Base-by-base conservation (phyloP, 768 basidiomycete species). In the Naganishia randhawae region DNA sequence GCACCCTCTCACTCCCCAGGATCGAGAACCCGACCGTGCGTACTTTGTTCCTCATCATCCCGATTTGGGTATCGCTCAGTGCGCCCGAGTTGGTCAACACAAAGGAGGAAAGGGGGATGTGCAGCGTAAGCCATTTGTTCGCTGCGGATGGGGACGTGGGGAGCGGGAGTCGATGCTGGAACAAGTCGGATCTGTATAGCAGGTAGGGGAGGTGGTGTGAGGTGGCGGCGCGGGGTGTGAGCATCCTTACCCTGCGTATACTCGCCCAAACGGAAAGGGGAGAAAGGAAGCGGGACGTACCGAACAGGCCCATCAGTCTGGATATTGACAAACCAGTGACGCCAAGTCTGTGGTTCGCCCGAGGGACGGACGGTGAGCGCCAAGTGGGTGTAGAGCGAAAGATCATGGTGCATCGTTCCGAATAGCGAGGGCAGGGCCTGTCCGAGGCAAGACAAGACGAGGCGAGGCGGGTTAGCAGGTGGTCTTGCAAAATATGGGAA, bases 11-110 rank as follows among this genome's bases (percentile, higher is more conserved):
- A 1, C 91, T 90, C 14, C 92, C 94, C 4, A 98, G 82, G 17
- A 97, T 80, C 1, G 91, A 91, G 39, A 97, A 88, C 0, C 93
- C 93, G 19, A 97, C 83, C 6, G 89, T 89, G 55, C 88, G 84
- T 17, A 98, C 81, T 51, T 85, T 85, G 57, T 90, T 87, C 16
- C 85, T 84, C 75, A 86, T 84, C 88, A 97, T 93, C 50, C 80
- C 80, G 29, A 93, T 86, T 71, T 91, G 88, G 7, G 74, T 75
- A 37, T 85, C 83, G 57, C 86, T 83, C 2, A 88, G 68, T 19
- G 77, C 72, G 19, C 82, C 83, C 41, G 78, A 78, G 73, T 82
- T 83, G n/a, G 82, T 83, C 14, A 83, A 73, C 19, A 82, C 77
- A 68, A 83, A 83, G 17, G 79, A 77, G 42, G 76, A 71, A n/a